Conservation (phyloP, 176 grass and related monocot species). For the Pontederia paniculata region DNA sequence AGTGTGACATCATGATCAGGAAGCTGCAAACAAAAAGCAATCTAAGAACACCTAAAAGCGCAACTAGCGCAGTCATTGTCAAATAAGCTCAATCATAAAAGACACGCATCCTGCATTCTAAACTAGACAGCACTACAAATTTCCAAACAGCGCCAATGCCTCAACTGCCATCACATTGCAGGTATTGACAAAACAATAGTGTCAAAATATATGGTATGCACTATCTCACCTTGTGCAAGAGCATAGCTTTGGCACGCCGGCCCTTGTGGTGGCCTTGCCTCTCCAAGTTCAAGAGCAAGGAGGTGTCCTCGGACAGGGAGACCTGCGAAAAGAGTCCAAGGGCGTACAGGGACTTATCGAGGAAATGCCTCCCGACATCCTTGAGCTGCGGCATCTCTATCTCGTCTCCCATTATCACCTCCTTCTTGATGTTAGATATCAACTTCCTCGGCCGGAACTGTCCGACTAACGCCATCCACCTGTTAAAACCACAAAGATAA, state of each 20-base stretch:
- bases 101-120: background rate
- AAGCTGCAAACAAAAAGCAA: conserved; percentile 9
- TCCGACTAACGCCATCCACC: conserved; percentile 18
- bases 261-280: conserved; percentile 9
- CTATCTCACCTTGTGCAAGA: conserved; percentile 22
- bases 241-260: conserved; percentile 18
- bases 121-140: background rate
- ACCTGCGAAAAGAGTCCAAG: conserved; percentile 19
- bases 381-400: conserved; percentile 13
- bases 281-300: conserved; percentile 24
- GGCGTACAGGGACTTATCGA: conserved; percentile 19
- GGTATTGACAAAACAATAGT: background rate
- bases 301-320: conserved; percentile 13
- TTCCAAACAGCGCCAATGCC: too few relatives aligned
- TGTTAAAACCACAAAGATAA: background rate
- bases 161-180: background rate
- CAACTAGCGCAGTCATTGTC: too few relatives aligned
- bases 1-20: conserved; percentile 19
- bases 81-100: too few relatives aligned
- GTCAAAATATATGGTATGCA: background rate
- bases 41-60: too few relatives aligned
- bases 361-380: conserved; percentile 13
- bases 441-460: conserved; percentile 25
- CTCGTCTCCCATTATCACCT: conserved; percentile 11
- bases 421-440: conserved; percentile 24